A percentile compares a stretch with the other conserved stretches of the same genome.
These are phyloP conservation scores for Nannizzia gypsea DNA, from an alignment of 2,329 filamentous ascomycete species.

Conservation along the genomic window DNA sequence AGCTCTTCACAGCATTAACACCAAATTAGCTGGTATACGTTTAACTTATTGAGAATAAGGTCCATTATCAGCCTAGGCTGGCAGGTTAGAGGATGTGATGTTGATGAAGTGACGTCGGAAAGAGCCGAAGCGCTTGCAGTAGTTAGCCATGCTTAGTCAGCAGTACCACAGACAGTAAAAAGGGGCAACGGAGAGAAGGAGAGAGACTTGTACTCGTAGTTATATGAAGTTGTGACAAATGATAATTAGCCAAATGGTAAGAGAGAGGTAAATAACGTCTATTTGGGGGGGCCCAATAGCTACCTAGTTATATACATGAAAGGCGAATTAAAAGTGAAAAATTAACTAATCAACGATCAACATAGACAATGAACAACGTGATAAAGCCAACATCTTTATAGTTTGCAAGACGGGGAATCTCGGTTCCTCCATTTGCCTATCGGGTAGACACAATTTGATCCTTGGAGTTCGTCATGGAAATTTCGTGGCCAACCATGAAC, in stretches of 20 bases:
- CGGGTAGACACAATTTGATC: not conserved
- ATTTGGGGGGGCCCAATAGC: not conserved
- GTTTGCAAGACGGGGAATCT: too few relatives aligned
- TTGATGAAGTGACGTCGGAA: not conserved
- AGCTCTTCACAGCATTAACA: not conserved
- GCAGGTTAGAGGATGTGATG: not conserved
- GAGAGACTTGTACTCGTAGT: not conserved
- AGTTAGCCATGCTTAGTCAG: not conserved
- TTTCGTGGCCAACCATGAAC: conserved; percentile 6
- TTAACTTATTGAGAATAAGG: not conserved
- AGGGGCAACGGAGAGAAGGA: not conserved
- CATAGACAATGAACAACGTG: too few relatives aligned
- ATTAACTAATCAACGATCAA: too few relatives aligned
- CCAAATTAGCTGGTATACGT: not conserved
- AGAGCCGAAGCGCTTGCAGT: not conserved
- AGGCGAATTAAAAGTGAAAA: not conserved
- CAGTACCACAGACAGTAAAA: not conserved
- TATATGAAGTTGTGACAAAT: too few relatives aligned
- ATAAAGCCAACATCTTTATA: too few relatives aligned
- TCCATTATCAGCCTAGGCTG: not conserved
- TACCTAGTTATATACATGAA: too few relatives aligned
- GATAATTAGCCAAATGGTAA: not conserved
- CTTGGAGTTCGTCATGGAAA: not conserved
- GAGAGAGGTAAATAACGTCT: not conserved
- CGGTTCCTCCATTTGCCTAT: not conserved